These are phyloP conservation scores for Lactarius psammicola DNA, from an alignment of 768 basidiomycete species.

Conservation along the genomic window DNA sequence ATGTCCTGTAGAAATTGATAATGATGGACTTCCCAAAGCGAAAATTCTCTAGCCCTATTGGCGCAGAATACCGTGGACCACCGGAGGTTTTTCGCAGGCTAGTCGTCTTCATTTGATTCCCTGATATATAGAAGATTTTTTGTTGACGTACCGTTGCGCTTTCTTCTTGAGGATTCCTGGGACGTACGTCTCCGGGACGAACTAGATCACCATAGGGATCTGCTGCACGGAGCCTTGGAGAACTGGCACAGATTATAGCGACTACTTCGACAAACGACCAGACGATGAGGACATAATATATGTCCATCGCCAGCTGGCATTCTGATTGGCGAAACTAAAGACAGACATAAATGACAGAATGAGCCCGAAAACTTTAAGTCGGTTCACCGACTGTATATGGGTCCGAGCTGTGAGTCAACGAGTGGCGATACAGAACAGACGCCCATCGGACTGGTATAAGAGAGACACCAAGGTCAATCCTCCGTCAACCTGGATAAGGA, in stretches of 20 bases:
- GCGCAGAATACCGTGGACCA: conserved; percentile 53
- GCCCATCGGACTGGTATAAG: conserved; percentile 49
- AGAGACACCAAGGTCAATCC: not conserved
- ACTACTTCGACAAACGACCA: conserved; percentile 62
- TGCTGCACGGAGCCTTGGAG: not conserved
- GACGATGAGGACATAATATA: conserved; percentile 67
- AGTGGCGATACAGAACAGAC: conserved; percentile 54
- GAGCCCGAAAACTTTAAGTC: not conserved
- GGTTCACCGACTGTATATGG: conserved; percentile 56
- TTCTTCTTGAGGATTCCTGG: conserved; percentile 62
- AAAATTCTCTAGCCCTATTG: conserved; percentile 51
- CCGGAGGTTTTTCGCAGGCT: conserved; percentile 58
- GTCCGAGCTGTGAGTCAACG: conserved; percentile 55
- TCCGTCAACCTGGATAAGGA: not conserved
- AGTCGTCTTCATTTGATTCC: not conserved
- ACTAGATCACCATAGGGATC: conserved; percentile 35
- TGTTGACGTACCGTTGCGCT: conserved; percentile 45
- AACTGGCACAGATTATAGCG: conserved; percentile 50
- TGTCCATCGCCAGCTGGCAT: conserved; percentile 72
- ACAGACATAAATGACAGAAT: not conserved
- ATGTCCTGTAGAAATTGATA: conserved; percentile 67
- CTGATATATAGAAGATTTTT: not conserved
- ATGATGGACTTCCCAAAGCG: conserved; percentile 49
- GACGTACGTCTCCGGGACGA: conserved; percentile 71
- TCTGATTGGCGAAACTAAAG: conserved; percentile 37